Evolutionary conservation across 1,284 basidiomycete genomes (phyloP).

Genomic region (Neolentinus lepideus): DNA sequence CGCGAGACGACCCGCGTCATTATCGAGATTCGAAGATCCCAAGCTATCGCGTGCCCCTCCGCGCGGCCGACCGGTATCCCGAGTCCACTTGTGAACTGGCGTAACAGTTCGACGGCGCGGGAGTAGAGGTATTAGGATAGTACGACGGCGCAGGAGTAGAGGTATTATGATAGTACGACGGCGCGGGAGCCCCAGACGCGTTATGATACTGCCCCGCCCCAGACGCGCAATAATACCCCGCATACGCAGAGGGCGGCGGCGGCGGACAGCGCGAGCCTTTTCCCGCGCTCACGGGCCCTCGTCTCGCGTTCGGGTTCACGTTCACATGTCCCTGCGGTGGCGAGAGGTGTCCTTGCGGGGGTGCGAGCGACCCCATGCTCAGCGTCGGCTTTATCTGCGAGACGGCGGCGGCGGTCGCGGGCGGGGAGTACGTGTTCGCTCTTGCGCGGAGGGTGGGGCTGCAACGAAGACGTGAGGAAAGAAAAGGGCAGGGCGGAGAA

Average conservation of each 20-base stretch:
- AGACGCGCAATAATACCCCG: background rate
- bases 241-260: background rate
- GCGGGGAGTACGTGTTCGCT: conserved; percentile 18
- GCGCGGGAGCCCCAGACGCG: background rate
- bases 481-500: background rate
- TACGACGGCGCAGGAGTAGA: too few relatives aligned
- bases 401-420: background rate
- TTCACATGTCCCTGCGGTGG: background rate
- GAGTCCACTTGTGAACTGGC: too few relatives aligned
- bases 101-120: too few relatives aligned
- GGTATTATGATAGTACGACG: background rate
- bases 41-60: too few relatives aligned
- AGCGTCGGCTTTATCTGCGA: background rate
- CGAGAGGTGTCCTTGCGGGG: background rate
- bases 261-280: background rate
- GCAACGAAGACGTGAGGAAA: background rate
- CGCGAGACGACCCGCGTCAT: too few relatives aligned
- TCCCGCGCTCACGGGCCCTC: background rate
- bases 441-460: conserved; percentile 8
- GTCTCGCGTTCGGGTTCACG: background rate
- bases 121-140: too few relatives aligned
- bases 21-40: too few relatives aligned
- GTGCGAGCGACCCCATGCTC: background rate
- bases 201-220: background rate
- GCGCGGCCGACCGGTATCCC: too few relatives aligned